Evolutionary conservation across 2,329 filamentous ascomycete species (phyloP).

Genomic region (Pseudocercospora musae): DNA sequence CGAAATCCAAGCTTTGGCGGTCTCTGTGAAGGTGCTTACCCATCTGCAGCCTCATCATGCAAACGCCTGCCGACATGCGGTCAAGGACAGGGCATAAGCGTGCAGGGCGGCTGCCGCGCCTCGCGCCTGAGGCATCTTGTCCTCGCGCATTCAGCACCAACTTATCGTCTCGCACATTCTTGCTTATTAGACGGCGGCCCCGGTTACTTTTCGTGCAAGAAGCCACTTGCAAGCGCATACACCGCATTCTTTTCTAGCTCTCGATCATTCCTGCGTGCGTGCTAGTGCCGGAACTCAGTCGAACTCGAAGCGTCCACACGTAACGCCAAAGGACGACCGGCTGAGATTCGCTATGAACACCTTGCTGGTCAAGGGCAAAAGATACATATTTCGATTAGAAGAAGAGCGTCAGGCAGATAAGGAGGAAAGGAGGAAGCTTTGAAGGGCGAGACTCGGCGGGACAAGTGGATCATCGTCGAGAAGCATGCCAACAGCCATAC

Average conservation of each 20-base stretch:
- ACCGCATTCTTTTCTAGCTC: neutral
- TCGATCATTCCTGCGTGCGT: neutral
- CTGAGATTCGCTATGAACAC: neutral
- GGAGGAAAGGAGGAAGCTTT: neutral
- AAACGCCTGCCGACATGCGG: neutral
- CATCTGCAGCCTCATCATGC: neutral
- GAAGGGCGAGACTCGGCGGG: neutral
- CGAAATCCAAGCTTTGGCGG: neutral
- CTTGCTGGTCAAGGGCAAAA: neutral
- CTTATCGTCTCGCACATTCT: neutral
- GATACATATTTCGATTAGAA: neutral
- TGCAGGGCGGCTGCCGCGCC: neutral
- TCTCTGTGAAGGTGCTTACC: neutral
- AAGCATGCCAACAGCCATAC: neutral
- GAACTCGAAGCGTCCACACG: neutral
- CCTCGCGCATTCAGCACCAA: neutral
- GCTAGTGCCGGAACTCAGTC: neutral
- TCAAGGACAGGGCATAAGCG: neutral
- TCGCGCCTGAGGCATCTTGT: neutral
- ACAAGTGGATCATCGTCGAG: neutral
- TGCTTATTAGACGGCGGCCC: neutral
- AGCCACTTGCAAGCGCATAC: neutral
- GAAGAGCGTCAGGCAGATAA: neutral
- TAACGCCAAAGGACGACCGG: neutral
- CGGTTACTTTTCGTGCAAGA: neutral